A percentile compares a stretch with the other conserved stretches of the same genome.
These are phyloP conservation scores for Cornus kousa DNA, from an alignment of 148 eudicot genomes.

Conservation along the genomic window DNA sequence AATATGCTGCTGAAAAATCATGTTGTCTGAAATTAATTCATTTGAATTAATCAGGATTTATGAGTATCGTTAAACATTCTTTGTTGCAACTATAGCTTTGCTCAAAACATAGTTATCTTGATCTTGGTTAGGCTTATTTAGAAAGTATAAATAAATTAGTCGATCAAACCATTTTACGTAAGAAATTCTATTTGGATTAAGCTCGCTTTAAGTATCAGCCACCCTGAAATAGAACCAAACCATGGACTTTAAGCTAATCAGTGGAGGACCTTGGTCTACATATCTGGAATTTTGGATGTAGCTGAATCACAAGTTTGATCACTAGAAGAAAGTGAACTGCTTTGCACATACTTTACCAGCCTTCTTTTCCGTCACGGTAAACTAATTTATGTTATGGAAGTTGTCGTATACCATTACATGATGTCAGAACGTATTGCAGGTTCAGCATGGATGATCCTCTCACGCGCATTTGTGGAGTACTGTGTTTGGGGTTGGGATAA, in stretches of 20 bases:
- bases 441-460: slow-evolving; percentile 93
- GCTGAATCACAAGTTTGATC: neutral
- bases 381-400: neutral
- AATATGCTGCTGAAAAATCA: neutral
- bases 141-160: neutral
- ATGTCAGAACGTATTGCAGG: slow-evolving; percentile 47
- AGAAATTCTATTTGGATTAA: neutral
- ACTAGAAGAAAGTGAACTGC: neutral
- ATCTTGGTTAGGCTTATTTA: neutral
- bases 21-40: neutral
- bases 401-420: neutral
- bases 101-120: neutral
- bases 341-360: neutral
- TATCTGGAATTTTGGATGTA: neutral
- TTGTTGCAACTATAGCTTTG: neutral
- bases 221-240: neutral
- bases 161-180: neutral
- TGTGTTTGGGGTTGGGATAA: slow-evolving; percentile 93
- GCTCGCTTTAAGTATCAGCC: neutral
- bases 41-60: neutral
- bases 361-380: neutral
- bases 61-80: neutral
- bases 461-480: slow-evolving; percentile 86
- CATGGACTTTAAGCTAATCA: neutral
- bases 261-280: neutral